Percentiles rank a stretch among this genome's conserved stretches.
Evolutionary conservation across 164 flowering plant species (phyloP).

Genomic region (Tinospora cordifolia): DNA sequence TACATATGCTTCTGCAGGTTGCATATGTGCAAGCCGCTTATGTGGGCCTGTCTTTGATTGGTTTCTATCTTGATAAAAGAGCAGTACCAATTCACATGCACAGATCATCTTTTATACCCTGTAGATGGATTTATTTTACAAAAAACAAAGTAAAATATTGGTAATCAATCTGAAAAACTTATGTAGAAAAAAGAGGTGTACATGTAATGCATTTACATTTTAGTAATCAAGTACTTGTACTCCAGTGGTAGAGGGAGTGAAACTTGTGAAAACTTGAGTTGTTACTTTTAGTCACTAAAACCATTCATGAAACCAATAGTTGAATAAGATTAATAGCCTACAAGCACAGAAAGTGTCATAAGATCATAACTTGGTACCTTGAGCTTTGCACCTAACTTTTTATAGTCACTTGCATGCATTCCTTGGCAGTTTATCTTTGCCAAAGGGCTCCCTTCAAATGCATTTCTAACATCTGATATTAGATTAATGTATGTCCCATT

Average conservation of each 20-base stretch:
- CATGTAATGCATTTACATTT: not conserved
- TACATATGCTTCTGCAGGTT: not conserved
- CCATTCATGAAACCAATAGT: not conserved
- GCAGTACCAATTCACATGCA: not conserved
- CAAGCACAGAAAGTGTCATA: not conserved
- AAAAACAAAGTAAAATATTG: too few relatives aligned
- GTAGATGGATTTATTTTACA: not conserved
- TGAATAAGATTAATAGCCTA: not conserved
- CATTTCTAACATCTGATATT: conserved; percentile 76
- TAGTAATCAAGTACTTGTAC: too few relatives aligned
- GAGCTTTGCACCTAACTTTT: conserved; percentile 87
- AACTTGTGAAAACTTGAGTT: too few relatives aligned
- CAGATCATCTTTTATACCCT: not conserved
- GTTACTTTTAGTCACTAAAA: too few relatives aligned
- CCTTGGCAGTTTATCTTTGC: conserved; percentile 85
- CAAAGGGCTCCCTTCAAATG: conserved; percentile 81
- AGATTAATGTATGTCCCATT: conserved; percentile 70
- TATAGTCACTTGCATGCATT: conserved; percentile 83
- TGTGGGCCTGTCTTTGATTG: not conserved
- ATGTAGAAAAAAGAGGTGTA: not conserved
- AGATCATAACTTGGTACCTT: conserved; percentile 40
- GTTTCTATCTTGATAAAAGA: not conserved
- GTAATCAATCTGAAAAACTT: too few relatives aligned
- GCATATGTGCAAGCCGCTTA: not conserved
- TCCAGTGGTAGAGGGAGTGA: too few relatives aligned